Percentiles rank a stretch among this genome's conserved stretches.
Conservation (phyloP, 805 yeast species). For the Blastobotrys chiropterorum region DNA sequence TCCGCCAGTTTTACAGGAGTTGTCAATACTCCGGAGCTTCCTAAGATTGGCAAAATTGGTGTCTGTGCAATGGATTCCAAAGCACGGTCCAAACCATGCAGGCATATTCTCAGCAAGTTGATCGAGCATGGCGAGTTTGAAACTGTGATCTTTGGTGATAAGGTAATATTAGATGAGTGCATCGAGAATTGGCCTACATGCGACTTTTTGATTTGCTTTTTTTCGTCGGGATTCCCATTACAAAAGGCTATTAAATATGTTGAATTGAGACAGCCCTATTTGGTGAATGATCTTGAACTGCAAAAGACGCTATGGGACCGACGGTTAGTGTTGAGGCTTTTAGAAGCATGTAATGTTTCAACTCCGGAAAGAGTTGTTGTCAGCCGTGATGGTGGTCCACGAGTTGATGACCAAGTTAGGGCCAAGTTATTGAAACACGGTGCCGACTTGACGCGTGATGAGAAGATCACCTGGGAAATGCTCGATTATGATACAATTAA, state of each 20-base stretch:
- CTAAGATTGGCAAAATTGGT: constrained; percentile 80
- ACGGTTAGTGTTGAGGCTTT: constrained; percentile 70
- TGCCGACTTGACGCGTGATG: constrained; percentile 54
- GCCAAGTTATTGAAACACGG: constrained; percentile 57
- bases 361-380: constrained; percentile 86
- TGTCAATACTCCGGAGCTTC: constrained; percentile 5
- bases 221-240: constrained; percentile 92
- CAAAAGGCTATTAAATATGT: constrained; percentile 92
- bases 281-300: constrained; percentile 81
- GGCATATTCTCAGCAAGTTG: constrained; percentile 80
- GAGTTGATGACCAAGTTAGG: constrained; percentile 61
- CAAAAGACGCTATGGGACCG: constrained; percentile 98
- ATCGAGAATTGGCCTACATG: constrained; percentile 99
- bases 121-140: constrained; percentile 94
- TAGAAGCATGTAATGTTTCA: constrained; percentile 78
- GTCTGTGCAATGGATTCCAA: constrained; percentile 99
- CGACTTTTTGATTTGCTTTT: constrained; percentile 88
- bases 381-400: constrained; percentile 95
- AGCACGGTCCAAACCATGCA: constrained; percentile 91
- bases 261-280: constrained; percentile 80
- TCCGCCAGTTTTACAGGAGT: neutral
- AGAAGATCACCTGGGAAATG: constrained; percentile 69
- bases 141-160: constrained; percentile 94
- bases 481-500: constrained; percentile 75
- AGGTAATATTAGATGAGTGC: constrained; percentile 86